Percentiles rank a stretch among this genome's conserved stretches.
Conservation (phyloP, 2,329 filamentous ascomycete genomes). For the Seiridium cupressi region DNA sequence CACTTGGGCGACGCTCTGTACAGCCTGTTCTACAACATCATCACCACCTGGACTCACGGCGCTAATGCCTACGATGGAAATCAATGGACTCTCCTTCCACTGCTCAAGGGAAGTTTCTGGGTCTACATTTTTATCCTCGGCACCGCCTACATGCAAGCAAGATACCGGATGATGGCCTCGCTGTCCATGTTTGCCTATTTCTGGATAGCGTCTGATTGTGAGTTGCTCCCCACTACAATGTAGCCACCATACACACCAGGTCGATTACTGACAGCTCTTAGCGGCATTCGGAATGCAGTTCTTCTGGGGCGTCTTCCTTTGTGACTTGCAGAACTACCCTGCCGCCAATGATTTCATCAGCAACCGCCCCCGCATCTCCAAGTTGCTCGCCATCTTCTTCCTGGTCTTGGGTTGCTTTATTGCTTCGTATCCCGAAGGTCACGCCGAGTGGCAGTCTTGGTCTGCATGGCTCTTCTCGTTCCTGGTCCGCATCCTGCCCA, state of each 20-base stretch:
- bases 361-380: slow-evolving; percentile 40
- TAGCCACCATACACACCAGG: not conserved
- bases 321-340: slow-evolving; percentile 53
- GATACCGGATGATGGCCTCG: slow-evolving; percentile 46
- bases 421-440: slow-evolving; percentile 58
- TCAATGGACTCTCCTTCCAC: slow-evolving; percentile 57
- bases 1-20: slow-evolving; percentile 39
- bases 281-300: slow-evolving; percentile 54
- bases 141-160: slow-evolving; percentile 45
- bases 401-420: slow-evolving; percentile 53
- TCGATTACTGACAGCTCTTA: slow-evolving; percentile 12
- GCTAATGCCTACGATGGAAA: slow-evolving; percentile 54
- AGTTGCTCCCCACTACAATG: slow-evolving; percentile 8
- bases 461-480: slow-evolving; percentile 42
- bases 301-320: slow-evolving; percentile 61
- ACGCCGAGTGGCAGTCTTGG: slow-evolving; percentile 53
- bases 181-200: slow-evolving; percentile 48
- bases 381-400: slow-evolving; percentile 45
- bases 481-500: slow-evolving; percentile 42
- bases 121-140: slow-evolving; percentile 53
- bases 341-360: slow-evolving; percentile 45
- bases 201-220: slow-evolving; percentile 35
- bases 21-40: slow-evolving; percentile 41
- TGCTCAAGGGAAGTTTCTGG: slow-evolving; percentile 53
- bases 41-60: slow-evolving; percentile 49